Evolutionary conservation across 2,329 filamentous ascomycete species (phyloP).

Genomic region (Parafenestella ontariensis): DNA sequence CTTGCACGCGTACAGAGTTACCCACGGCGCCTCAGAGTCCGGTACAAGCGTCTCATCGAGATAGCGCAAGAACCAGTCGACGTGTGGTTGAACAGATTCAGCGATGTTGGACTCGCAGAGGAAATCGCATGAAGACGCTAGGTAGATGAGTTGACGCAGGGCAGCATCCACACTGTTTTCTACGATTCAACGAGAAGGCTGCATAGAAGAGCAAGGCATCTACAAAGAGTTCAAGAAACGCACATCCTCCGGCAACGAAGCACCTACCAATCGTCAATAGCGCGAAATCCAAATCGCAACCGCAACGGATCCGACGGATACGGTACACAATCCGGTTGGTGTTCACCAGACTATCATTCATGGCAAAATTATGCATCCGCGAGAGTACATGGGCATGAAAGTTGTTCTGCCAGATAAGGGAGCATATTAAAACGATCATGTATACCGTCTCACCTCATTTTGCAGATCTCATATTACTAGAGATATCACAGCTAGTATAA

Average conservation of each 20-base stretch:
- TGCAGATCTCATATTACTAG: too few relatives aligned
- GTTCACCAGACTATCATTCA: constrained; percentile 31
- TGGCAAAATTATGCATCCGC: constrained; percentile 29
- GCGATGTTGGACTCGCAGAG: constrained; percentile 21
- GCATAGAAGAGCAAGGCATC: constrained; percentile 29
- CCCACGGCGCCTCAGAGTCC: constrained; percentile 26
- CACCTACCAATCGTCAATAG: constrained; percentile 30
- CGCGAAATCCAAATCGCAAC: constrained; percentile 32
- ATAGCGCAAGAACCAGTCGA: constrained; percentile 33
- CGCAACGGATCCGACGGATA: constrained; percentile 31
- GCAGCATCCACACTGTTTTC: constrained; percentile 23
- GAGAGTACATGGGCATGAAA: constrained; percentile 34
- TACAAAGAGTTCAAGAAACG: constrained; percentile 32
- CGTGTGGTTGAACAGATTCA: constrained; percentile 23
- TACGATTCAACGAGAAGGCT: constrained; percentile 30
- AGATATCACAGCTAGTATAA: too few relatives aligned
- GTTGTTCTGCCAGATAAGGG: constrained; percentile 26
- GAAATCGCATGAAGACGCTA: constrained; percentile 24
- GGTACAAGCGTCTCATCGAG: constrained; percentile 17
- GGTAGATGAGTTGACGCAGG: constrained; percentile 19
- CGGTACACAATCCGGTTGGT: constrained; percentile 28
- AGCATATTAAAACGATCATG: too few relatives aligned
- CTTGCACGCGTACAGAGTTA: constrained; percentile 28
- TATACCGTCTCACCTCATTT: too few relatives aligned
- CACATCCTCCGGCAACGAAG: constrained; percentile 19